These are phyloP conservation scores for Fragaria ananassa DNA, from an alignment of 306 rosid genomes.

Conservation along the genomic window DNA sequence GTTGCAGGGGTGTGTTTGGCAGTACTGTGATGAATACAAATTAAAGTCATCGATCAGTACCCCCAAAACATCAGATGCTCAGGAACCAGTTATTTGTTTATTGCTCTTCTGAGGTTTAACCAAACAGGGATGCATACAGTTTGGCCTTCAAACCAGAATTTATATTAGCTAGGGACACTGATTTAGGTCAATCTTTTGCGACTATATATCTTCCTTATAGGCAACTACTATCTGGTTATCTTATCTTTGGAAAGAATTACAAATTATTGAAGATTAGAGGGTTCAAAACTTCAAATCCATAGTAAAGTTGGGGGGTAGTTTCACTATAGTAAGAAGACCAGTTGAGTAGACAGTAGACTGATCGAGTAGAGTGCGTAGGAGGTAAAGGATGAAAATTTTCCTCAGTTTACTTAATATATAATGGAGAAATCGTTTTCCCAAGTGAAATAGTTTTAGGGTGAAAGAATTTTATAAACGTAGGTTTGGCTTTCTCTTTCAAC, in stretches of 20 bases:
- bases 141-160: background rate
- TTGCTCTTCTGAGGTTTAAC: background rate
- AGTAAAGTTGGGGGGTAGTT: background rate
- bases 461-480: background rate
- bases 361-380: background rate
- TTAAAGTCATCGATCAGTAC: conserved; percentile 6
- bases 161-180: background rate
- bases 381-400: background rate
- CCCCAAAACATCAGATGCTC: background rate
- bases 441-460: background rate
- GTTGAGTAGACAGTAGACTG: background rate
- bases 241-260: background rate
- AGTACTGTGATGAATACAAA: background rate
- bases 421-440: background rate
- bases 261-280: background rate
- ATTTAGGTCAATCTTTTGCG: background rate
- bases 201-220: background rate
- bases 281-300: background rate
- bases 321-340: background rate
- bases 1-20: conserved; percentile 11
- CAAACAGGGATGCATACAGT: background rate
- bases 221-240: background rate
- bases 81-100: background rate
- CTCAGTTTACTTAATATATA: background rate
- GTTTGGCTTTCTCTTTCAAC: conserved; percentile 19